Evolutionary conservation across 768 basidiomycete genomes (phyloP).

Genomic region (Tulasnella calospora): DNA sequence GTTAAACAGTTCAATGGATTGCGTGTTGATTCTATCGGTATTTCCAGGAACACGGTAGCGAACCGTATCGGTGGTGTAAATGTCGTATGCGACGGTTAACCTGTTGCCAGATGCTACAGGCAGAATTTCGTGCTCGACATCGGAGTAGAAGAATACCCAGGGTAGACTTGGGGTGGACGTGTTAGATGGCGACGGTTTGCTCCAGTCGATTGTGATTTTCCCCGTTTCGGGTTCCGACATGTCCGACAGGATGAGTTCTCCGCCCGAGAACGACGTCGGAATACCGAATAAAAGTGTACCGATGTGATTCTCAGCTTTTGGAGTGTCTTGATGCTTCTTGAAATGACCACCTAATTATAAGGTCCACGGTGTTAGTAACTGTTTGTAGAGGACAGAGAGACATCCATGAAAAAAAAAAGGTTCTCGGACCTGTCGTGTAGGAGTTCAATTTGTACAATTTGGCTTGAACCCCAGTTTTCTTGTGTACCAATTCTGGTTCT

Average conservation of each 20-base stretch:
- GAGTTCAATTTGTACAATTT: constrained; percentile 22
- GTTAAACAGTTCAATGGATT: background rate
- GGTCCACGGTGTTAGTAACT: too few species aligned
- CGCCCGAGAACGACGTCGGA: constrained; percentile 47
- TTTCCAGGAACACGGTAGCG: background rate
- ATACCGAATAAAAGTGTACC: constrained; percentile 52
- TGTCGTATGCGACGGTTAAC: constrained; percentile 41
- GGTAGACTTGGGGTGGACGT: constrained; percentile 29
- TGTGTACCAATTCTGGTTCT: background rate
- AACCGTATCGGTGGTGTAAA: constrained; percentile 24
- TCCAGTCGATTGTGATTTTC: constrained; percentile 19
- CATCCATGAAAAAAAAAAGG: too few species aligned
- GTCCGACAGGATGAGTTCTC: constrained; percentile 41
- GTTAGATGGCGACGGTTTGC: background rate
- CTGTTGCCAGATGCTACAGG: constrained; percentile 43
- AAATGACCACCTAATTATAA: constrained; percentile 47
- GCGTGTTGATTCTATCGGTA: background rate
- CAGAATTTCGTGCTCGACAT: constrained; percentile 47
- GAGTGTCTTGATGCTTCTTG: constrained; percentile 50
- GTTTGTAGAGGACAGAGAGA: too few species aligned
- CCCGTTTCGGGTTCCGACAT: background rate
- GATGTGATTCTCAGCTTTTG: constrained; percentile 44
- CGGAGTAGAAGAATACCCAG: constrained; percentile 45
- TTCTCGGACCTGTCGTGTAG: background rate
- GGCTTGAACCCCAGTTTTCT: background rate